Percentiles rank a stretch among this genome's conserved stretches.
Evolutionary conservation across 164 flowering plant species (phyloP).

Genomic region (Cinnamomum micranthum): DNA sequence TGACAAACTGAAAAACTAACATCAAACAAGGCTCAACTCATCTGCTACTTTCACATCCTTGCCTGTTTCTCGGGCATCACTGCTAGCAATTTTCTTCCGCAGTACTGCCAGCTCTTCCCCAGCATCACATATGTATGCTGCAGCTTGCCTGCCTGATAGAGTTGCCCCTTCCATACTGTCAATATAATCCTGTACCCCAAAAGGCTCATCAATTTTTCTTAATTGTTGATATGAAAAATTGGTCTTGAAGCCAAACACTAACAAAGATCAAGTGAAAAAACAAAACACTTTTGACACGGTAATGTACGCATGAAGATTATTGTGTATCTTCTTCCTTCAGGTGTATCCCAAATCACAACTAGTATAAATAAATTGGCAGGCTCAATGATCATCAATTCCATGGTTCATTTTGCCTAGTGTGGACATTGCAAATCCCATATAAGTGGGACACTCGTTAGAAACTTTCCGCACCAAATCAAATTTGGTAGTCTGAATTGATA

Average conservation of each 20-base stretch:
- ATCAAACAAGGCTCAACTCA: conserved; percentile 56
- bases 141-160: conserved; percentile 92
- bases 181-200: conserved; percentile 69
- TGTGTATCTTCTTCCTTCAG: no score
- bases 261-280: neutral
- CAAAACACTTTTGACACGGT: neutral
- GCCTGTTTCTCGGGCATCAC: conserved; percentile 22
- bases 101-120: conserved; percentile 69
- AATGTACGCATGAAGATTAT: neutral
- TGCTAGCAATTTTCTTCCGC: conserved; percentile 37
- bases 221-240: no score
- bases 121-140: conserved; percentile 73
- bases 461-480: no score
- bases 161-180: conserved; percentile 99
- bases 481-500: no score
- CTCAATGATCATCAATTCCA: no score
- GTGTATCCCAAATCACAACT: no score
- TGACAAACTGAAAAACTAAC: neutral
- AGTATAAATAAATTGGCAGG: no score
- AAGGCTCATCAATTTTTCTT: no score
- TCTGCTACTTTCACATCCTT: conserved; percentile 27
- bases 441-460: no score
- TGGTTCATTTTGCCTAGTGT: no score
- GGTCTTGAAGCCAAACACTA: no score
- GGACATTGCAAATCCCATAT: no score